phyloP scores from a whole-genome alignment of 2,329 filamentous ascomycete species.

The Xylariaceae sp. region DNA sequence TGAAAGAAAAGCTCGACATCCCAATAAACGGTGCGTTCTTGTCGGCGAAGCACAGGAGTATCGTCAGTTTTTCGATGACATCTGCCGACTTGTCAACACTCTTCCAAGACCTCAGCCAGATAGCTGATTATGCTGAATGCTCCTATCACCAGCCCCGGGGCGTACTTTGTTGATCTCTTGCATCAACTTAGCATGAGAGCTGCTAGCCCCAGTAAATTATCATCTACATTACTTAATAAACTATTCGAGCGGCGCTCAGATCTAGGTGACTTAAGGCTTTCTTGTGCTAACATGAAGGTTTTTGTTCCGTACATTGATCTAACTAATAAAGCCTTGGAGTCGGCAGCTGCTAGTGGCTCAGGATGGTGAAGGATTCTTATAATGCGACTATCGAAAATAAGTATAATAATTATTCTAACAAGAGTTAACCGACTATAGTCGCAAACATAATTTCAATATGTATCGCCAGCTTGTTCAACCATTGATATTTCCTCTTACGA shows the following conservation, averaged over 20 bases:
- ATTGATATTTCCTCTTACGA: neutral
- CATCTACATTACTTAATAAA: neutral
- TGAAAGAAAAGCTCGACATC: neutral
- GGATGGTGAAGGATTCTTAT: neutral
- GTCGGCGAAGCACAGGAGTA: neutral
- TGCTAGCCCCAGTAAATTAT: neutral
- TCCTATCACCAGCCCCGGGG: neutral
- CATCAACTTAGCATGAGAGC: neutral
- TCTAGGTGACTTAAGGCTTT: neutral
- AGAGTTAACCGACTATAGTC: neutral
- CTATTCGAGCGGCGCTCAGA: neutral
- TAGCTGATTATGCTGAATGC: neutral
- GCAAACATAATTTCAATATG: constrained; percentile 1
- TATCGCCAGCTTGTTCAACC: neutral
- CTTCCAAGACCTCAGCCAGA: neutral
- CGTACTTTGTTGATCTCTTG: constrained; percentile 9
- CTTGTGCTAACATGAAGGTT: neutral
- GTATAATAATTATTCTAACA: neutral
- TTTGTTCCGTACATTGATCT: constrained; percentile 4
- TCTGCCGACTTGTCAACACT: neutral
- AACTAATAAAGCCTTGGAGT: constrained; percentile 5
- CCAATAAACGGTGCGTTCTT: neutral
- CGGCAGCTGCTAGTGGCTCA: neutral
- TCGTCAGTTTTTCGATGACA: too few species aligned
- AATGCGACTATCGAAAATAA: neutral